Evolutionary conservation across 306 rosid species (phyloP).

Genomic region (Cucumis melo): DNA sequence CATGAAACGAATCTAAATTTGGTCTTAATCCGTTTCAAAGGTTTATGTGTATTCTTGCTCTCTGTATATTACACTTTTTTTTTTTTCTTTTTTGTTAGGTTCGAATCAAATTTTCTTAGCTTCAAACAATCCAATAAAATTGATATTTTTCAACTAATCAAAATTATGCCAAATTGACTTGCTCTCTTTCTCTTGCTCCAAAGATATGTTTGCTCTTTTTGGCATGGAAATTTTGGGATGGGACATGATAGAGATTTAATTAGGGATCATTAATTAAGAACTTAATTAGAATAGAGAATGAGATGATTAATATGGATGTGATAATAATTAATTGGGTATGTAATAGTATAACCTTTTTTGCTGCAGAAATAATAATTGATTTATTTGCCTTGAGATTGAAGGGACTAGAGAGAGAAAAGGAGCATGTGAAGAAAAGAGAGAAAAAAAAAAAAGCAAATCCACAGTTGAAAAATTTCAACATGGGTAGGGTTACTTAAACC

Average conservation of each 20-base stretch:
- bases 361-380: constrained; percentile 10
- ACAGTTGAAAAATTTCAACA: constrained; percentile 1
- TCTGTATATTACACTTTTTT: too few relatives aligned
- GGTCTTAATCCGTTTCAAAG: neutral
- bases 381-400: constrained; percentile 38
- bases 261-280: neutral
- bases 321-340: constrained; percentile 4
- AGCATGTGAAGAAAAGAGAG: constrained; percentile 13
- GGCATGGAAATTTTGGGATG: neutral
- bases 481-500: neutral
- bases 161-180: neutral
- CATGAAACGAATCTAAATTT: neutral
- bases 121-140: too few relatives aligned
- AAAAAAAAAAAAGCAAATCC: constrained; percentile 12
- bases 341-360: neutral
- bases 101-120: too few relatives aligned
- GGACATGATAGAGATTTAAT: neutral
- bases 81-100: too few relatives aligned
- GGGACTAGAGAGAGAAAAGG: constrained; percentile 25
- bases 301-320: constrained; percentile 9
- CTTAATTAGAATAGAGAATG: neutral
- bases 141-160: too few relatives aligned
- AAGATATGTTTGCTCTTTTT: neutral
- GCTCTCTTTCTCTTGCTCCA: neutral
- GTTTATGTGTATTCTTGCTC: too few relatives aligned